A percentile compares a stretch with the other conserved stretches of the same genome.
These are phyloP conservation scores for Leccinum disarticulatum DNA, from an alignment of 768 basidiomycete species.

Conservation along the genomic window DNA sequence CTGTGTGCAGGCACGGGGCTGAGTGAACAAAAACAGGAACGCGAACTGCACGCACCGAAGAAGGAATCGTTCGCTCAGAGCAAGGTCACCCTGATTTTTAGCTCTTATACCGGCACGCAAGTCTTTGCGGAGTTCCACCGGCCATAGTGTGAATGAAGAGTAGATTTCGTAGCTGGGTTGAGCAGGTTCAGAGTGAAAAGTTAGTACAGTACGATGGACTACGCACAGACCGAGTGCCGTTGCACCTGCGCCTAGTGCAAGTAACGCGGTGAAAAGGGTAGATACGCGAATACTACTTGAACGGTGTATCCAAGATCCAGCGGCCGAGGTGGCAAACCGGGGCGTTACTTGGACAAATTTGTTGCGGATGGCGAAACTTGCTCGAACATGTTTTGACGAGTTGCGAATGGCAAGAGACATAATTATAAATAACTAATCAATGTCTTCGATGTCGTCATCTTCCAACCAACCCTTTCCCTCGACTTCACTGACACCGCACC, in stretches of 20 bases:
- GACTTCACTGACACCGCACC: slow-evolving; percentile 20
- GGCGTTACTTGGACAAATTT: slow-evolving; percentile 3
- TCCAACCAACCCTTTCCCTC: slow-evolving; percentile 53
- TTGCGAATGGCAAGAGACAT: slow-evolving; percentile 6
- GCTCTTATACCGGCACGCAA: slow-evolving; percentile 66
- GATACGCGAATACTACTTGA: slow-evolving; percentile 34
- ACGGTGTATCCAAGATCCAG: slow-evolving; percentile 8
- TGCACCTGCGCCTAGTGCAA: slow-evolving; percentile 38
- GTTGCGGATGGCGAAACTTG: neutral
- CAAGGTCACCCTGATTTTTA: slow-evolving; percentile 55
- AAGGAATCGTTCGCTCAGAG: slow-evolving; percentile 51
- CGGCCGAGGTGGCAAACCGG: slow-evolving; percentile 12
- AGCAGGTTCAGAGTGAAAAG: neutral
- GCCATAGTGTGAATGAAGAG: slow-evolving; percentile 62
- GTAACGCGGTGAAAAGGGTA: slow-evolving; percentile 38
- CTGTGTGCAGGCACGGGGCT: slow-evolving; percentile 28
- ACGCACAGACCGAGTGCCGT: slow-evolving; percentile 48
- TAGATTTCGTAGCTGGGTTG: slow-evolving; percentile 54
- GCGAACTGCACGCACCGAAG: slow-evolving; percentile 42
- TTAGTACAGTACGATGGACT: neutral
- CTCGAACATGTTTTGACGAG: neutral
- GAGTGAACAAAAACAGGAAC: neutral
- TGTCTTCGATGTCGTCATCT: slow-evolving; percentile 58
- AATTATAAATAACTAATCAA: slow-evolving; percentile 11
- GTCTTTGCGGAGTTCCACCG: slow-evolving; percentile 58